Conservation (phyloP, 164 flowering plant genomes). For the Annona cherimola region DNA sequence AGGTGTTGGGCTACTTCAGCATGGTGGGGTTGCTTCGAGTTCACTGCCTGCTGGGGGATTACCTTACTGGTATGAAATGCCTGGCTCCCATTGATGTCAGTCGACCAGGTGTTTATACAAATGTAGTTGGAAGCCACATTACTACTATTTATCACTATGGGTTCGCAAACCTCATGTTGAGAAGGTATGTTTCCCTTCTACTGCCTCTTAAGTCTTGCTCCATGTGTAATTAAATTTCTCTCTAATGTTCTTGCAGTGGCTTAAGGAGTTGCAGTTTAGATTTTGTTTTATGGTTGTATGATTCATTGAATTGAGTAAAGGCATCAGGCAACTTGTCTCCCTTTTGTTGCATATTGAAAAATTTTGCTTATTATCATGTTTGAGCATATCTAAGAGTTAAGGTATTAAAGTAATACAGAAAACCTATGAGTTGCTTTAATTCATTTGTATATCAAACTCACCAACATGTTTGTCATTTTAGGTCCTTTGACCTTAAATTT, state of each 20-base stretch:
- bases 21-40: conserved; percentile 95
- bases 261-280: background rate
- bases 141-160: conserved; percentile 93
- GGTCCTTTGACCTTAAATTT: too few species aligned
- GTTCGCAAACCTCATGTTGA: conserved; percentile 91
- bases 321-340: background rate
- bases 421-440: background rate
- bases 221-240: background rate
- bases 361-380: background rate
- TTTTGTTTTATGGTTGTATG: background rate
- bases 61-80: conserved; percentile 93
- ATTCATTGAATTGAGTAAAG: background rate
- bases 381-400: background rate
- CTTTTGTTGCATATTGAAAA: too few species aligned
- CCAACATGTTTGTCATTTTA: background rate
- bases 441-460: background rate
- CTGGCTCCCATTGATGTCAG: conserved; percentile 85
- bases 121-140: conserved; percentile 93
- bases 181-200: conserved; percentile 54
- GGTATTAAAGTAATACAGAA: too few species aligned
- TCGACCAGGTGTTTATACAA: conserved; percentile 87
- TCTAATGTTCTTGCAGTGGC: background rate
- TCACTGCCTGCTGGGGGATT: conserved; percentile 96
- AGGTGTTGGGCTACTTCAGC: conserved; percentile 97
- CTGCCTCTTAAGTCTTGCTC: background rate